Base-by-base conservation (phyloP, 768 basidiomycete species). In the Amanita muscaria region DNA sequence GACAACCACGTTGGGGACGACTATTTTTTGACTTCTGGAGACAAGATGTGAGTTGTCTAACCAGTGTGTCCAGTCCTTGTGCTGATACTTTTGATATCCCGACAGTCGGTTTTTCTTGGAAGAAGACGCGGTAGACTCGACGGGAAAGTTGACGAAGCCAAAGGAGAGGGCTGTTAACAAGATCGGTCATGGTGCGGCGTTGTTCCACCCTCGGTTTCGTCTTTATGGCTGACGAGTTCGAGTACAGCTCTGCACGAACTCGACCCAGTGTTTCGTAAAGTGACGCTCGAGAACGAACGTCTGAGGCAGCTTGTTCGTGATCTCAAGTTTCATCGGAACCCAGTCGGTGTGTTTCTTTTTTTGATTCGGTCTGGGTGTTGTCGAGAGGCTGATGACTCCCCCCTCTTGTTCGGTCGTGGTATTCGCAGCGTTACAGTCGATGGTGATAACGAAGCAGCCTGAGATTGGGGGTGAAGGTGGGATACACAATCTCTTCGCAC, bases 401-500 rank as follows among this genome's bases (percentile, higher is more conserved):
- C n/a, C n/a, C n/a, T n/a, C n/a, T n/a, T n/a, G n/a, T n/a, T n/a
- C n/a, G n/a, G n/a, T n/a, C n/a, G n/a, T n/a, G n/a, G n/a, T n/a
- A n/a, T n/a, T 23, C 47, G 23, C 52, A 85, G 92, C 88, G 2
- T 67, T 93, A 24, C 91, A 94, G 57, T 89, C 87, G 2, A 96
- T 96, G 92, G 70, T 94, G 24, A 99, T 98, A 49, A 91, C 83
- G 55, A 98, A 98, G 63, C 92, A 97, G 58, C 80, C 88, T 4
- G 72, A 83, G 44, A 93, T 98, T 19, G 94, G 96, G 2, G 91
- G 91, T 2, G 80, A 87, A 76, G 91, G 91, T 91, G 46, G 51
- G 66, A 6, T 1, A 9, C 7, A 40, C n/a, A n/a, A n/a, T n/a
- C n/a, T n/a, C n/a, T n/a, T n/a, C n/a, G n/a, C n/a, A n/a, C n/a